Base-by-base conservation (phyloP, 2,329 filamentous ascomycete genomes). In the Tolypocladium ovalisporum region DNA sequence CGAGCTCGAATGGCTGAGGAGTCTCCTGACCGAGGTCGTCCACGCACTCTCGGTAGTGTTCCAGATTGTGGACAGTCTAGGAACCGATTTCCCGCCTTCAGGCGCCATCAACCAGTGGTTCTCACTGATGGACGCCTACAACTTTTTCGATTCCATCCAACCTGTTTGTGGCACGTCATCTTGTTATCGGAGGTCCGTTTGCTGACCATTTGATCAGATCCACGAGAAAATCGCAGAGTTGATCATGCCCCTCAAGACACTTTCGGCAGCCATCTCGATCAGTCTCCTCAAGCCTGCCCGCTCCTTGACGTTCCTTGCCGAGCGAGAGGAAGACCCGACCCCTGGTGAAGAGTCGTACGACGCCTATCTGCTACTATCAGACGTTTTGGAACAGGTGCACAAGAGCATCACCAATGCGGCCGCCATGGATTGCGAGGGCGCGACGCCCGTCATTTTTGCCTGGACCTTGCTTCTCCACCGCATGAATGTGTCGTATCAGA, bases 391-490 rank as follows among this genome's bases (percentile, higher is more conserved):
- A 54, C 81, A 85, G 56, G 81, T 96, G 17, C 90, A 93, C 63
- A 80, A 81, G 55, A 81, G 87, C n/a, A 78, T 96, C 37, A 72
- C 86, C 29, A 75, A 77, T 57, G 82, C 85, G 9, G 80, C 83
- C 15, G 77, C 77, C 34, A 67, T 73, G 24, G 79, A 79, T 19
- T 76, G 82, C n/a, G 75, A 78, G 40, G 82, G 83, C 39, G 88
- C 88, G 24, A 84, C 83, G 57, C 89, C 90, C 1, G 84, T 89
- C 22, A 80, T 90, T 24, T 88, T 95, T 62, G 83, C 88, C 3
- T 97, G 92, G 92, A 84, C 86, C 4, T 76, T 93, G 53, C 81
- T 96, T 32, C 76, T 92, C 12, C 82, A 88, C 65, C 79, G 81
- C 32, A 83, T 94, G 74, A 83, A 84, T 62, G 74, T 83, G 47